Percentiles rank a stretch among this genome's conserved stretches.
Evolutionary conservation across 2,329 filamentous ascomycete species (phyloP).

Genomic region (Nakataea oryzae): DNA sequence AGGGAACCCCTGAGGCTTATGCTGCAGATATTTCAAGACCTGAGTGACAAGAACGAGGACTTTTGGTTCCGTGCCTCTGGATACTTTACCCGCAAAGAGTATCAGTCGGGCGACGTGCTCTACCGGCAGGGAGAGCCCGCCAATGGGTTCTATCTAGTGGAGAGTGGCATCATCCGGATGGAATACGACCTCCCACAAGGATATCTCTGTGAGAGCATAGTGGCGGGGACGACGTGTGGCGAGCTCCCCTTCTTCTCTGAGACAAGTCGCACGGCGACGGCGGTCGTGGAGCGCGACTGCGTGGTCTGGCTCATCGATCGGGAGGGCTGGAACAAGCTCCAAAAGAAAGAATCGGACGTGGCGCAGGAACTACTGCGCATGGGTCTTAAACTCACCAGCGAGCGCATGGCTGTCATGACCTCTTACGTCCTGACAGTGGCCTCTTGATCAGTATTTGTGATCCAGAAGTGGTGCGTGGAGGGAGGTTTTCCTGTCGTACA

Average conservation of each 20-base stretch:
- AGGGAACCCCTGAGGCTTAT: constrained; percentile 85
- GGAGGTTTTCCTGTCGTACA: too few relatives aligned
- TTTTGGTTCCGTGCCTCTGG: constrained; percentile 80
- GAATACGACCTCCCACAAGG: constrained; percentile 91
- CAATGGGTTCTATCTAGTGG: constrained; percentile 80
- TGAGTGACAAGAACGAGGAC: constrained; percentile 80
- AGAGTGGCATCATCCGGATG: constrained; percentile 77
- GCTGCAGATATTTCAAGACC: constrained; percentile 86
- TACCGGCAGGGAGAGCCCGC: constrained; percentile 70
- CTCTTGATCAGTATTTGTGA: constrained; percentile 17
- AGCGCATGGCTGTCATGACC: constrained; percentile 68
- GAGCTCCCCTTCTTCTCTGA: constrained; percentile 95
- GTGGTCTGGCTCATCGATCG: constrained; percentile 73
- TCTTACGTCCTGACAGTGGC: constrained; percentile 41
- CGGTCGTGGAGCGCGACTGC: constrained; percentile 70
- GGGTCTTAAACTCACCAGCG: constrained; percentile 85
- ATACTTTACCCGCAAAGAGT: constrained; percentile 65
- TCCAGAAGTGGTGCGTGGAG: constrained; percentile 1
- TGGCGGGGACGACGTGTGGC: constrained; percentile 88
- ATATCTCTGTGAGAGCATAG: constrained; percentile 78
- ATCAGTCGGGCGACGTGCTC: constrained; percentile 58
- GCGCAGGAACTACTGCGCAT: constrained; percentile 77
- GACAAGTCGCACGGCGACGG: constrained; percentile 77
- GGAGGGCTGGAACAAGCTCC: constrained; percentile 62
- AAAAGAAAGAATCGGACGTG: constrained; percentile 63